phyloP scores from a whole-genome alignment of 176 grass and related monocot genomes.

The Ensete ventricosum region DNA sequence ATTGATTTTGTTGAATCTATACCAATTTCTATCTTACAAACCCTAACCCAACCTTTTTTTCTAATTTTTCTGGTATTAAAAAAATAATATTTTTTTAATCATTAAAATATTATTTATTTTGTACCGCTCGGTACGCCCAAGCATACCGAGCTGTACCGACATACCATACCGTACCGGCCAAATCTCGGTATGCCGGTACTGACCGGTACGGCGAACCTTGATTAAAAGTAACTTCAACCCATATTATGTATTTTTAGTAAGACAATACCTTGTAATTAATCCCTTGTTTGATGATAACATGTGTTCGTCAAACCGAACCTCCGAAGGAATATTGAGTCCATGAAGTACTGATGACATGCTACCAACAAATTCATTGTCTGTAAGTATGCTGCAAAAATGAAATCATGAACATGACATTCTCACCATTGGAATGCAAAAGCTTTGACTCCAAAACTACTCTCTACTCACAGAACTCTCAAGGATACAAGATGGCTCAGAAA shows the following conservation, averaged over 20 bases:
- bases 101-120: no score
- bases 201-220: no score
- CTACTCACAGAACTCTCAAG: slow-evolving; percentile 11
- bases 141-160: no score
- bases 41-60: no score
- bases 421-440: neutral
- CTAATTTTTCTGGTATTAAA: no score
- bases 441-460: neutral
- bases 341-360: neutral
- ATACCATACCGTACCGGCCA: no score
- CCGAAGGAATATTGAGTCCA: neutral
- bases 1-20: no score
- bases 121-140: no score
- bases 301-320: neutral
- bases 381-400: slow-evolving; percentile 1
- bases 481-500: neutral
- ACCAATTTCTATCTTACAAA: no score
- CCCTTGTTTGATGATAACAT: neutral
- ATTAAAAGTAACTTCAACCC: neutral
- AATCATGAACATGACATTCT: neutral
- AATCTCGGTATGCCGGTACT: no score
- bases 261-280: neutral
- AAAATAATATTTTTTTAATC: no score
- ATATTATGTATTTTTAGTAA: neutral
- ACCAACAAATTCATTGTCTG: neutral